These are phyloP conservation scores for Przewalskia tangutica DNA, from an alignment of 257 asterid species.

Conservation along the genomic window DNA sequence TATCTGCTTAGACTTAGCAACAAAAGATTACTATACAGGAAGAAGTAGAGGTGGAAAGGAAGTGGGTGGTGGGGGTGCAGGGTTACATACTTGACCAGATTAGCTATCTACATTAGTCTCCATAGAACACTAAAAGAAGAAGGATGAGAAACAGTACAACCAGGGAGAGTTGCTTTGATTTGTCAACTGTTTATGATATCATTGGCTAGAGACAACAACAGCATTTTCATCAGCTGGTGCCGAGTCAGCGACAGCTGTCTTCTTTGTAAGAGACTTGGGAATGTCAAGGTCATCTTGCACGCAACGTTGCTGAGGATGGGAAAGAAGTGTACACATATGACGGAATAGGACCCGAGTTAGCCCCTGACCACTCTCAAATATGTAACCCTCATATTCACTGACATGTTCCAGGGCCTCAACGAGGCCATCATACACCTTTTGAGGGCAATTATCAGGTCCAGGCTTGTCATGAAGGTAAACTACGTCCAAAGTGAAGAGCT, in stretches of 20 bases:
- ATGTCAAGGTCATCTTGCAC: slow-evolving; percentile 63
- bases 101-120: not conserved
- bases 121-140: not conserved
- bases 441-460: slow-evolving; percentile 90
- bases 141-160: not conserved
- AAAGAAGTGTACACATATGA: slow-evolving; percentile 51
- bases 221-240: slow-evolving; percentile 40
- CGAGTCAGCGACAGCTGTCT: slow-evolving; percentile 28
- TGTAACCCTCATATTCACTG: slow-evolving; percentile 76
- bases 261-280: slow-evolving; percentile 69
- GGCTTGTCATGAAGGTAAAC: slow-evolving; percentile 95
- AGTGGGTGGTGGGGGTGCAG: not conserved
- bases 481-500: slow-evolving; percentile 79
- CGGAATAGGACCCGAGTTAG: slow-evolving; percentile 68
- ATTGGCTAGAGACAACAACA: slow-evolving; percentile 33
- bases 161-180: not conserved
- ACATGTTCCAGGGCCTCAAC: slow-evolving; percentile 83
- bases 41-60: not conserved
- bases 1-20: not conserved
- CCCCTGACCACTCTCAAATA: slow-evolving; percentile 88
- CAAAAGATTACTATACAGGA: not conserved
- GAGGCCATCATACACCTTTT: slow-evolving; percentile 70
- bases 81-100: not conserved
- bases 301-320: slow-evolving; percentile 89
- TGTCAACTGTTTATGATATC: slow-evolving; percentile 7